Evolutionary conservation across 208 protist genomes (phyloP), one percentile per base, ranked within the genome.

Genomic region (Angomonas deanei): DNA sequence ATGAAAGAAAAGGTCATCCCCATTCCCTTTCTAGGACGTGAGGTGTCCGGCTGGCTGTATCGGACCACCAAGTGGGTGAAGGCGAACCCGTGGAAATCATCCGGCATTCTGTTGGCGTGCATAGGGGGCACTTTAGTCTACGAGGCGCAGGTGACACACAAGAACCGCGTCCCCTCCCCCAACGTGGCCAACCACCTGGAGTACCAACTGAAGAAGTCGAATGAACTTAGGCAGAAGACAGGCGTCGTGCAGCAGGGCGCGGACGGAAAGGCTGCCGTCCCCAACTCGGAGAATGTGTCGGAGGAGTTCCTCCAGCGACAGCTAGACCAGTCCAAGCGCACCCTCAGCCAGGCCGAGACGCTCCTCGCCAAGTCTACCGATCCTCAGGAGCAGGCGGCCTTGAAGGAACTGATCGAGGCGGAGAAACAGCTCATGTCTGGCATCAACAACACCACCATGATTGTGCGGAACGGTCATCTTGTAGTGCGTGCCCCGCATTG

Each of bases 1-100:
- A 93, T 93, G 87, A 74, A 73, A 49, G 87, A 93, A 48, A 93
- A 93, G 54, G 83, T 90, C 15, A 82, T 93, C 32, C 83, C 87
- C 0, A 86, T 93, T 55, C 87, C 87, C 2, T 91, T 93, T 59
- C 65, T 91, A 5, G 83, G 87, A 19, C 78, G 73, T 26, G 83
- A 91, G 48, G 81, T 91, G 11, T 93, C 87, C 1, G 67, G 74
- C 3, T 93, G 87, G 84, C 68, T 93, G 2, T 93, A 93, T 62
- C 80, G 87, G 49, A 91, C 83, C 19, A 86, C 79, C 10, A 73
- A 77, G n/a, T 82, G 83, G 75, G 66, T 81, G 2, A 69, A 74
- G 24, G 73, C 82, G 33, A 76, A 93, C 66, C 83, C 83, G 8
- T 80, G 80, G 55, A 79, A 73, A 42, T 66, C 82, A 23, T 46